phyloP scores from a whole-genome alignment of 148 eudicot genomes.

The Camellia granthamiana region DNA sequence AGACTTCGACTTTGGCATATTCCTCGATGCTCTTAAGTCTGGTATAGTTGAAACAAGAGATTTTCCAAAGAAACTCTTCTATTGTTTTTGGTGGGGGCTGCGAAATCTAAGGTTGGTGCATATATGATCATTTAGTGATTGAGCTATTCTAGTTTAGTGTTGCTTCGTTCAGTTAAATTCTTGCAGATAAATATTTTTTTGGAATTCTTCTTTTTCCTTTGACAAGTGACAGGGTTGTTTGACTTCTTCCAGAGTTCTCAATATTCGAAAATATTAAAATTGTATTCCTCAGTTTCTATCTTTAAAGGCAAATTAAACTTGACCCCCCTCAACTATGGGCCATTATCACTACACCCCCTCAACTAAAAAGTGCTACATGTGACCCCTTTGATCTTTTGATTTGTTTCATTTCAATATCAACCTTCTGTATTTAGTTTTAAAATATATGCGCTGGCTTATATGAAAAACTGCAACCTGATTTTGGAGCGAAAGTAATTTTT shows the following conservation, averaged over 20 bases:
- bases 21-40: constrained; percentile 58
- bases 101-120: constrained; percentile 62
- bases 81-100: constrained; percentile 96
- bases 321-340: no score
- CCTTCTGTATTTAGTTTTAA: background rate
- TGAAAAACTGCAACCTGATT: background rate
- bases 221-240: background rate
- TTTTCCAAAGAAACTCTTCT: constrained; percentile 56
- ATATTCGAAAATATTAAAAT: background rate
- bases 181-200: background rate
- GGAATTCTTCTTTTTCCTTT: background rate
- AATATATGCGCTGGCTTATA: background rate
- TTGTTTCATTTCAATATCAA: background rate
- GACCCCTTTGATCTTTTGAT: no score
- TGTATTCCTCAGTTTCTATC: no score
- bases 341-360: no score
- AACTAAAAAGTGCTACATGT: no score
- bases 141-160: background rate
- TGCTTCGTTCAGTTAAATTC: background rate
- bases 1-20: constrained; percentile 69
- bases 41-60: constrained; percentile 36
- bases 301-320: no score
- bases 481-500: background rate
- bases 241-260: background rate
- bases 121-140: background rate